These are phyloP conservation scores for Hygrocybe punicea DNA, from an alignment of 768 basidiomycete genomes.

Conservation along the genomic window DNA sequence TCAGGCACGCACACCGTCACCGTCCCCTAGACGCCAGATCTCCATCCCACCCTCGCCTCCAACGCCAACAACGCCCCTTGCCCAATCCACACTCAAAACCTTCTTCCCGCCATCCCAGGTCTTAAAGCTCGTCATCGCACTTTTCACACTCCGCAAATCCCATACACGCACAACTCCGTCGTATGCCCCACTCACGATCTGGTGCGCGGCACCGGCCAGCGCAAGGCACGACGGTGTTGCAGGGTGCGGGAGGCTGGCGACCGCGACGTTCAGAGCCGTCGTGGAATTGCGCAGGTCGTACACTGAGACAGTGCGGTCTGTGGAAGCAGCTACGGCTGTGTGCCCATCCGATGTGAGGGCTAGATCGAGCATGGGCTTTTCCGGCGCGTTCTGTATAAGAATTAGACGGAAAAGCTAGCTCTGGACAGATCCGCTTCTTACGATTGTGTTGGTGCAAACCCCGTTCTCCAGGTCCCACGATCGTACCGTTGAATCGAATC, in stretches of 20 bases:
- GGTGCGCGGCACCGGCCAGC: slow-evolving; percentile 35
- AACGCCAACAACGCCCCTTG: slow-evolving; percentile 49
- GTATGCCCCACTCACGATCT: slow-evolving; percentile 70
- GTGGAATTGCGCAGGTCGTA: slow-evolving; percentile 60
- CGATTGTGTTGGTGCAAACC: slow-evolving; percentile 66
- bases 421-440: slow-evolving; percentile 35
- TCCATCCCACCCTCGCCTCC: slow-evolving; percentile 66
- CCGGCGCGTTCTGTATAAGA: slow-evolving; percentile 52
- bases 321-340: slow-evolving; percentile 59
- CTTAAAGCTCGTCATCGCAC: slow-evolving; percentile 61
- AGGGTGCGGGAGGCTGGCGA: slow-evolving; percentile 53
- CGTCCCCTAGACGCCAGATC: slow-evolving; percentile 56
- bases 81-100: slow-evolving; percentile 60
- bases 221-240: slow-evolving; percentile 66
- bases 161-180: slow-evolving; percentile 76
- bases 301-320: slow-evolving; percentile 69
- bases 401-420: not conserved
- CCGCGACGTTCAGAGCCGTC: slow-evolving; percentile 26
- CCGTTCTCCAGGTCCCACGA: slow-evolving; percentile 84
- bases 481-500: slow-evolving; percentile 87
- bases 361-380: slow-evolving; percentile 72
- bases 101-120: slow-evolving; percentile 56
- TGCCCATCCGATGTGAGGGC: slow-evolving; percentile 44
- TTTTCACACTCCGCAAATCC: slow-evolving; percentile 70
- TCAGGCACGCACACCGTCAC: not conserved